Conservation (phyloP, 805 yeast genomes). For the Yamadazyma paraphyllophila region DNA sequence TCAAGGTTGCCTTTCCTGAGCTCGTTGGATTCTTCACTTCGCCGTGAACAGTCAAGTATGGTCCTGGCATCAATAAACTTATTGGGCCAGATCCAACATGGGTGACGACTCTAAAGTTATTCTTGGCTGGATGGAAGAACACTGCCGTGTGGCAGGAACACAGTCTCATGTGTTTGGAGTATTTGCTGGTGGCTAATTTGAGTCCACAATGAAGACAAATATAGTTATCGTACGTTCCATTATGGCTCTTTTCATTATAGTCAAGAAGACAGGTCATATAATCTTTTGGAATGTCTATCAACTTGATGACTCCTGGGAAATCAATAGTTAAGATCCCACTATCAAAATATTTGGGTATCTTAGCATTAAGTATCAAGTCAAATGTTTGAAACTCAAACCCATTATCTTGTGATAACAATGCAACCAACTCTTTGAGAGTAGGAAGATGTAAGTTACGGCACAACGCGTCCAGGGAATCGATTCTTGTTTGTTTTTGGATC, state of each 20-base stretch:
- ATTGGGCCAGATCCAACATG: conserved; percentile 24
- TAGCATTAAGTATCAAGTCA: conserved; percentile 22
- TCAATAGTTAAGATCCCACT: conserved; percentile 32
- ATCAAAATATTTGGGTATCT: conserved; percentile 24
- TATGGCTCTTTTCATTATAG: conserved; percentile 13
- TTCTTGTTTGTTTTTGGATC: conserved; percentile 15
- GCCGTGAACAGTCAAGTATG: conserved; percentile 73
- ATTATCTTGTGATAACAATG: conserved; percentile 4
- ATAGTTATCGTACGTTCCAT: conserved; percentile 20
- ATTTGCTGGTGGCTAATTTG: conserved; percentile 15
- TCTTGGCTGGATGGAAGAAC: conserved; percentile 26
- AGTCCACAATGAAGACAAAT: conserved; percentile 39
- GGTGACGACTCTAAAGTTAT: conserved; percentile 23
- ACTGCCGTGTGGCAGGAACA: conserved; percentile 25
- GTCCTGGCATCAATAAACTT: conserved; percentile 50
- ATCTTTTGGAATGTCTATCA: conserved; percentile 52
- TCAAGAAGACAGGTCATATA: conserved; percentile 27
- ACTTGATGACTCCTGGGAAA: conserved; percentile 53
- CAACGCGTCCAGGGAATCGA: conserved; percentile 23
- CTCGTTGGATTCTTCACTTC: conserved; percentile 60
- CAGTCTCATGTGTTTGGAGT: conserved; percentile 25
- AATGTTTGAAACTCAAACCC: conserved; percentile 22
- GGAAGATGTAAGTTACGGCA: conserved; percentile 25
- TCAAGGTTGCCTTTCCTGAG: conserved; percentile 57
- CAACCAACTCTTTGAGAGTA: conserved; percentile 19